phyloP scores from a whole-genome alignment of 768 basidiomycete species.

The Suillus alpinus region DNA sequence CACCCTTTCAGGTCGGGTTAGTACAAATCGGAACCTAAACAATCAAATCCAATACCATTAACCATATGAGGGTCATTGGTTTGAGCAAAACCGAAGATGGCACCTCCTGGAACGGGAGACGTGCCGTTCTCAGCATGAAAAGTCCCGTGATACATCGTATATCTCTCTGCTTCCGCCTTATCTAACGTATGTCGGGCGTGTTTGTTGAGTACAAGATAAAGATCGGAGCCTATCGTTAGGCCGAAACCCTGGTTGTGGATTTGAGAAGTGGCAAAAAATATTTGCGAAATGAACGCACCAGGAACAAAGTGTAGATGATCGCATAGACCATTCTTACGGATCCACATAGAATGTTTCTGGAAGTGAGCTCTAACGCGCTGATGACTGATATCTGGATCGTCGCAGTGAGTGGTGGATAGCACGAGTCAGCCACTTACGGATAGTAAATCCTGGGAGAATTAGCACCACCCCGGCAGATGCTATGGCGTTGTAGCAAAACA shows the following conservation, averaged over 20 bases:
- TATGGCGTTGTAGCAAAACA: conserved; percentile 89
- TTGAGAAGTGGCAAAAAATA: conserved; percentile 3
- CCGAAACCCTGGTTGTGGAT: conserved; percentile 64
- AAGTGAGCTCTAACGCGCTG: conserved; percentile 77
- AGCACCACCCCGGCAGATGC: conserved; percentile 89
- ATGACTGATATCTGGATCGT: conserved; percentile 46
- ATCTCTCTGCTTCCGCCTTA: conserved; percentile 31
- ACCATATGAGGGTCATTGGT: conserved; percentile 23
- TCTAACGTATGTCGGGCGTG: conserved; percentile 42
- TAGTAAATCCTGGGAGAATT: conserved; percentile 84
- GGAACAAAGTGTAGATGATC: conserved; percentile 80
- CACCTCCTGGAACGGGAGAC: conserved; percentile 35
- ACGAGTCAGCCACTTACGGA: conserved; percentile 50
- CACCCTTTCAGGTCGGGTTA: conserved; percentile 50
- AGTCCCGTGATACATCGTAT: conserved; percentile 52
- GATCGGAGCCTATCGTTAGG: conserved; percentile 78
- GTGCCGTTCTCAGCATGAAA: conserved; percentile 51
- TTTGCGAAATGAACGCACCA: conserved; percentile 37
- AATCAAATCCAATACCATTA: neutral
- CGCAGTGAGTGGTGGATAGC: conserved; percentile 3
- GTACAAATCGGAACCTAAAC: neutral
- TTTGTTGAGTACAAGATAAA: conserved; percentile 70
- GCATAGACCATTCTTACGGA: conserved; percentile 84
- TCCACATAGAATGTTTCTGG: conserved; percentile 76
- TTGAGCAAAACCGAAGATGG: conserved; percentile 46